A percentile compares a stretch with the other conserved stretches of the same genome.
These are phyloP conservation scores for Candida sphagnicola DNA, from an alignment of 805 yeast species.

Conservation along the genomic window DNA sequence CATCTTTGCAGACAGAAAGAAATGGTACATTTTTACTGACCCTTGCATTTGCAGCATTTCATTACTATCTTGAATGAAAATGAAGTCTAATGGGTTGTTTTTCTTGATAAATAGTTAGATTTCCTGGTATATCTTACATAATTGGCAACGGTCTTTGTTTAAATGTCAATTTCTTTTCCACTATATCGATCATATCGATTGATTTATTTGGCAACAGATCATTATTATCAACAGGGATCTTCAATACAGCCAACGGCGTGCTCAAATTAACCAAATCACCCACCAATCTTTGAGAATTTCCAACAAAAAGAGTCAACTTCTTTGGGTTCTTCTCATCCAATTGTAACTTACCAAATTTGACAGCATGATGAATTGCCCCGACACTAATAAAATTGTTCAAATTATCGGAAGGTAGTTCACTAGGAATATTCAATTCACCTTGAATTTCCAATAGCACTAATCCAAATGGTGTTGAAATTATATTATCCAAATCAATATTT, in stretches of 20 bases:
- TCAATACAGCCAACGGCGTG: slow-evolving; percentile 62
- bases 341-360: slow-evolving; percentile 48
- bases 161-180: slow-evolving; percentile 57
- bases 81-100: too few species aligned
- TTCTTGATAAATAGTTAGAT: too few species aligned
- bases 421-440: slow-evolving; percentile 58
- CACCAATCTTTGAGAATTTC: slow-evolving; percentile 64
- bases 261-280: slow-evolving; percentile 58
- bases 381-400: slow-evolving; percentile 29
- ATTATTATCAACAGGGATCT: slow-evolving; percentile 30
- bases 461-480: slow-evolving; percentile 54
- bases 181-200: slow-evolving; percentile 56
- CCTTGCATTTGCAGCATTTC: too few species aligned
- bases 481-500: slow-evolving; percentile 8
- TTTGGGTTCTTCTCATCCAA: slow-evolving; percentile 34
- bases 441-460: slow-evolving; percentile 65
- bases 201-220: slow-evolving; percentile 17
- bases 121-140: slow-evolving; percentile 48
- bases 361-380: slow-evolving; percentile 39
- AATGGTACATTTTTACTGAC: too few species aligned
- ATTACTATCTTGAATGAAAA: too few species aligned
- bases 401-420: slow-evolving; percentile 33
- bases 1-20: too few species aligned
- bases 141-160: slow-evolving; percentile 72
- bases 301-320: slow-evolving; percentile 57